Base-by-base conservation (phyloP, 345 rosid species). In the Syzygium oleosum region DNA sequence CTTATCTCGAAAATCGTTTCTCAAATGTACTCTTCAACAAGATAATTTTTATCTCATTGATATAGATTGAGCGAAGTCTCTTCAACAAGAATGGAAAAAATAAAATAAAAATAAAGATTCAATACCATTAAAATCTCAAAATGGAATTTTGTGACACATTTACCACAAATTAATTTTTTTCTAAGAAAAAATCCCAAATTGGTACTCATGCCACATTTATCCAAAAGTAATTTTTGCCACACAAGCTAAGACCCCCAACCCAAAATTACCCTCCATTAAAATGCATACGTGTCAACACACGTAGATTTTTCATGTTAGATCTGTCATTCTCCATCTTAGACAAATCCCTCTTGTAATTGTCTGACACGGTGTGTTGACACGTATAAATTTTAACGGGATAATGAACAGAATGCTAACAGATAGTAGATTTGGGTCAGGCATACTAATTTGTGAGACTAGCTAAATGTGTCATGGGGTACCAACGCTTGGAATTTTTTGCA, bases 271-370 rank as follows among this genome's bases (percentile, higher is more conserved):
- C 5, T 3, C 38, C 5, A 1, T 29, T 15, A 29, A 29, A 63
- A 29, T 5, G 31, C 29, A 6, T n/a, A 6, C 0, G 77, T 7
- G 21, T 14, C 19, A 14, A 63, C 38, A 13, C 9, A 13, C 16
- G 4, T 6, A 63, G 17, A n/a, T 63, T n/a, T 55, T 63, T 21
- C 19, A 63, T 19, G 6, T 14, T 13, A 9, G 9, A 63, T 63
- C 2, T n/a, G 2, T 63, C 5, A 0, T 63, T 14, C 77, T 63
- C 38, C 34, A 63, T 38, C 38, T 63, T 29, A 29, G 38, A 55
- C 59, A 22, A 0, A 13, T 63, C 0, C 7, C 2, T n/a, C 77
- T 14, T 13, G 7, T 15, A 3, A 0, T 29, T 38, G 2, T 63
- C 19, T 6, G 34, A 19, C 77, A 29, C 10, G 0, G 0, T 3